Evolutionary conservation across 768 basidiomycete species (phyloP).

Genomic region (Pisolithus albus): DNA sequence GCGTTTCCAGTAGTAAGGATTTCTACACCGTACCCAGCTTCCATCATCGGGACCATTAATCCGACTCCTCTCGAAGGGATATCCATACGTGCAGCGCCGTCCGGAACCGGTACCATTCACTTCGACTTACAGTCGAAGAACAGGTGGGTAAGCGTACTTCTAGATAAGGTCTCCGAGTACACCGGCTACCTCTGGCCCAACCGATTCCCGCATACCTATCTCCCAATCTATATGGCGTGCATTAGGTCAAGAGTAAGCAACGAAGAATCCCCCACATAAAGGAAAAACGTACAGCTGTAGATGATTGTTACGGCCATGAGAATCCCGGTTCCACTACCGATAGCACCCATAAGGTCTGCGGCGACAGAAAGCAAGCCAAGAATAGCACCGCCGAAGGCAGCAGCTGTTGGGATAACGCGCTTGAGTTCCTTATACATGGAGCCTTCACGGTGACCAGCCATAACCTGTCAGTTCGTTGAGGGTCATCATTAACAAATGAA

Average conservation of each 20-base stretch:
- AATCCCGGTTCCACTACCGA: slow-evolving; percentile 93
- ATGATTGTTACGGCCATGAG: slow-evolving; percentile 98
- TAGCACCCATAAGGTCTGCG: slow-evolving; percentile 93
- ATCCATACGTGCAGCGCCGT: too few relatives aligned
- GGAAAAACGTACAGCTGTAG: slow-evolving; percentile 52
- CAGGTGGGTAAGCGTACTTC: slow-evolving; percentile 11
- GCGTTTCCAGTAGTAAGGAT: too few relatives aligned
- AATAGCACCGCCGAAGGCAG: slow-evolving; percentile 95
- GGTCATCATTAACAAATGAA: slow-evolving; percentile 4
- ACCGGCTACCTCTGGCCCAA: slow-evolving; percentile 74
- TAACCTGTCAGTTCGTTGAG: slow-evolving; percentile 38
- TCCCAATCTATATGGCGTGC: slow-evolving; percentile 66
- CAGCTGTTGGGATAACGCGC: slow-evolving; percentile 95
- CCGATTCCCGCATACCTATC: slow-evolving; percentile 76
- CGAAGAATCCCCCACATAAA: not conserved
- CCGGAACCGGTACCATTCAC: too few relatives aligned
- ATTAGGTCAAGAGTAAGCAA: not conserved
- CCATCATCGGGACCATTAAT: too few relatives aligned
- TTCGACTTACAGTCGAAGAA: not conserved
- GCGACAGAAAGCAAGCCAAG: slow-evolving; percentile 85
- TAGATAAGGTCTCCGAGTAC: slow-evolving; percentile 69
- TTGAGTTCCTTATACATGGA: slow-evolving; percentile 99
- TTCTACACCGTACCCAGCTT: too few relatives aligned
- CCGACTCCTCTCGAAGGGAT: too few relatives aligned
- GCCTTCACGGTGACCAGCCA: slow-evolving; percentile 89